phyloP scores from a whole-genome alignment of 208 protist genomes.

The Phytomonas francai region DNA sequence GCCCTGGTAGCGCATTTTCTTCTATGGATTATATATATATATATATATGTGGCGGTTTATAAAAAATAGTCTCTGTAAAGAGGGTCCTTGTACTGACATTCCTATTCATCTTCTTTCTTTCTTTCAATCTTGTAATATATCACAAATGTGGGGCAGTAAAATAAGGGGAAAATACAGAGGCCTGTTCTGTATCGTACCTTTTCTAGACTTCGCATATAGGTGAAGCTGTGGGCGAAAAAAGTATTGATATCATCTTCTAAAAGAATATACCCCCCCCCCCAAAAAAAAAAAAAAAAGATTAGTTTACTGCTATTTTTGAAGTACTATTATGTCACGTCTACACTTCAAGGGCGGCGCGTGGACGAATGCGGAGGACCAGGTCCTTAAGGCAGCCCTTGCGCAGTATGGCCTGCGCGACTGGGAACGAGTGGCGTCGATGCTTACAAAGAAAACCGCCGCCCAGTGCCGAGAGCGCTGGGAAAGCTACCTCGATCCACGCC shows the following conservation, averaged over 20 bases:
- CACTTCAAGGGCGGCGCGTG: constrained; percentile 97
- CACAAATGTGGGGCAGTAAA: no score
- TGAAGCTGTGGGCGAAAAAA: neutral
- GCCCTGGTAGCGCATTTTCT: no score
- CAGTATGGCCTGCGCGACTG: constrained; percentile 99
- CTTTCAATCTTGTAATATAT: constrained; percentile 7
- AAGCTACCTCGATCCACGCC: constrained; percentile 98
- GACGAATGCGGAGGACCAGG: constrained; percentile 99
- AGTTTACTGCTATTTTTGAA: constrained; percentile 11
- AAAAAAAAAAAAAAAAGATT: neutral
- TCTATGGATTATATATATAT: no score
- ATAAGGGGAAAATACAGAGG: no score
- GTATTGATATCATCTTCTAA: constrained; percentile 4
- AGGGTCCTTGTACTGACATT: constrained; percentile 3
- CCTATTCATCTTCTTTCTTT: neutral
- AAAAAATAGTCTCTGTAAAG: no score
- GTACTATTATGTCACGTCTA: constrained; percentile 70
- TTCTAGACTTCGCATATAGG: neutral
- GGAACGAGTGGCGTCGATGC: constrained; percentile 97
- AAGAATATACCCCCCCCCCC: neutral
- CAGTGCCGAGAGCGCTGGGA: constrained; percentile 99
- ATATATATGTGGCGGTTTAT: no score
- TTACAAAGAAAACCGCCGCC: constrained; percentile 97
- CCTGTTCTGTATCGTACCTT: no score
- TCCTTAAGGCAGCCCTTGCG: constrained; percentile 98